Conservation (phyloP, 2,329 filamentous ascomycete genomes). For the Alternaria sp. region DNA sequence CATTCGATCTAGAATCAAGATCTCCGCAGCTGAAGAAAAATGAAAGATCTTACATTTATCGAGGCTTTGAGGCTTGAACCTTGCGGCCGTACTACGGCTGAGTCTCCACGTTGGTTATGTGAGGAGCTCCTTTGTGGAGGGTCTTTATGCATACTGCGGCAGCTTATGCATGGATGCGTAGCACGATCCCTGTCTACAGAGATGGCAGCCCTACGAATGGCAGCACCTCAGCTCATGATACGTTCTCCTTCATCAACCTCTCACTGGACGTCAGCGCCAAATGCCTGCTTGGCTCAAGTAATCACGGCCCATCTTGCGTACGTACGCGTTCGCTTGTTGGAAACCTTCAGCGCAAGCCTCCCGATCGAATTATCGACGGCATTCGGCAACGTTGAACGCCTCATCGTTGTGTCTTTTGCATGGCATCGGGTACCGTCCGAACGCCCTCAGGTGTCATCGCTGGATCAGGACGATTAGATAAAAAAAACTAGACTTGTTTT, state of each 20-base stretch:
- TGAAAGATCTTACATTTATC: not conserved
- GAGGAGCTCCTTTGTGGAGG: constrained; percentile 13
- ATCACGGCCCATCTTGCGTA: constrained; percentile 17
- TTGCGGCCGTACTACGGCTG: constrained; percentile 2
- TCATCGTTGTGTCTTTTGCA: not conserved
- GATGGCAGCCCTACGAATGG: constrained; percentile 22
- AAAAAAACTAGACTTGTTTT: constrained; percentile 17
- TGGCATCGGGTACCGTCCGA: constrained; percentile 15
- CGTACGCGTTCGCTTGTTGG: constrained; percentile 16
- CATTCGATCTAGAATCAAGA: constrained; percentile 2
- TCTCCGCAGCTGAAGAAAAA: constrained; percentile 3
- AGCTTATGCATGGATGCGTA: constrained; percentile 18
- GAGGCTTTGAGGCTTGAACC: constrained; percentile 2
- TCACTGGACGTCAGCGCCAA: constrained; percentile 16
- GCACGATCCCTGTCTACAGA: constrained; percentile 8
- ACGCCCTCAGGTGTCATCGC: constrained; percentile 29
- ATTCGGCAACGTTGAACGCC: constrained; percentile 1
- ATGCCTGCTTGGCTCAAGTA: constrained; percentile 8
- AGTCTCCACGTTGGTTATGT: constrained; percentile 9
- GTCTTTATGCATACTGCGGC: constrained; percentile 23
- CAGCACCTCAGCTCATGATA: constrained; percentile 20
- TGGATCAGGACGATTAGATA: constrained; percentile 23
- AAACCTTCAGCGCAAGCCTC: not conserved
- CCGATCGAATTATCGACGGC: not conserved
- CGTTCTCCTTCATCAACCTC: constrained; percentile 28